These are phyloP conservation scores for Yamadazyma oceani DNA, from an alignment of 1,139 yeast genomes.

Conservation along the genomic window DNA sequence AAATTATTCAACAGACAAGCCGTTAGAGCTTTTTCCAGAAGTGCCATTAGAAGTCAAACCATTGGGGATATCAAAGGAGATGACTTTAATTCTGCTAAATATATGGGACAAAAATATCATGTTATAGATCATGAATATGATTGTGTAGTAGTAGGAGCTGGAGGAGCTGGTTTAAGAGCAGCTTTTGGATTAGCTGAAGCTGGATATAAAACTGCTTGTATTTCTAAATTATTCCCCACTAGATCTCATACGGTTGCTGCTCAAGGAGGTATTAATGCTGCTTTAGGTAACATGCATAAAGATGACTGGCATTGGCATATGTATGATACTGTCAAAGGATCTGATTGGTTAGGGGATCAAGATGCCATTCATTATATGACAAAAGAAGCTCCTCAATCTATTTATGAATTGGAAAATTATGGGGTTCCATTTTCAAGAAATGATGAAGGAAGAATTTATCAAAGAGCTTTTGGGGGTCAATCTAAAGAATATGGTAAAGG, in stretches of 20 bases:
- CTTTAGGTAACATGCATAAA: constrained; percentile 94
- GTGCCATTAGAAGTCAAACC: constrained; percentile 33
- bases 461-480: constrained; percentile 99
- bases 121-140: constrained; percentile 97
- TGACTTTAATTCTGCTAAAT: constrained; percentile 48
- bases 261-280: constrained; percentile 99
- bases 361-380: constrained; percentile 99
- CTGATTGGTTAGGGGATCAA: constrained; percentile 99
- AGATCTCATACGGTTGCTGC: constrained; percentile 99
- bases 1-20: constrained; percentile 8
- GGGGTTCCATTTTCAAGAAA: constrained; percentile 99
- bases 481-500: constrained; percentile 94
- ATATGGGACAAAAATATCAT: constrained; percentile 77
- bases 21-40: constrained; percentile 27
- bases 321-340: constrained; percentile 99
- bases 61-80: constrained; percentile 53
- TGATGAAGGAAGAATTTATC: constrained; percentile 95
- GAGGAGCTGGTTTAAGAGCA: constrained; percentile 99
- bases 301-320: constrained; percentile 99
- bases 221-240: constrained; percentile 95
- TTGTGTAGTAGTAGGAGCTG: constrained; percentile 97
- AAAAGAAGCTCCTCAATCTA: constrained; percentile 94
- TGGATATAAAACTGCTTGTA: constrained; percentile 97
- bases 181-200: constrained; percentile 97
- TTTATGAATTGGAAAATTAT: constrained; percentile 94